These are phyloP conservation scores for Castanea mollissima DNA, from an alignment of 306 rosid species.

Conservation along the genomic window DNA sequence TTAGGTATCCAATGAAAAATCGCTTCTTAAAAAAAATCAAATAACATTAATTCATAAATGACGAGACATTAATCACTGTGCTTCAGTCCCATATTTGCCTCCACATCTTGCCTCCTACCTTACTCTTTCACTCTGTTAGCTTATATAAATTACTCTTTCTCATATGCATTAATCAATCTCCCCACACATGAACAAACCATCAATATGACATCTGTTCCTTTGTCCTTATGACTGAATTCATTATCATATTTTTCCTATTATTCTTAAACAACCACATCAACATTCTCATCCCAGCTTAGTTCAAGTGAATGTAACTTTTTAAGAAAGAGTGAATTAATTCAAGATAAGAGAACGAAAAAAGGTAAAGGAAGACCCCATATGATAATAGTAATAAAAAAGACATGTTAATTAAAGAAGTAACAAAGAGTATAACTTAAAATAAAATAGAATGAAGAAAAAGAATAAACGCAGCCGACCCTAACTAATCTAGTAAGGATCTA, in stretches of 20 bases:
- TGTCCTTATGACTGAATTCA: neutral
- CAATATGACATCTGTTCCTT: neutral
- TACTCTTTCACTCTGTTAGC: neutral
- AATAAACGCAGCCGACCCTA: too few species aligned
- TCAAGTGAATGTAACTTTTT: neutral
- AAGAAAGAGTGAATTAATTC: neutral
- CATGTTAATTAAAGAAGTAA: too few species aligned
- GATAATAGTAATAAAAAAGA: too few species aligned
- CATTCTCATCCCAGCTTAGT: neutral
- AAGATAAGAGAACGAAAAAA: too few species aligned
- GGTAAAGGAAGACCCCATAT: too few species aligned
- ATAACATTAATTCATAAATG: neutral
- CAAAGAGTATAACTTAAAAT: too few species aligned
- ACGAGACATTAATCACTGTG: neutral
- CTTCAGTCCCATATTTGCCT: neutral
- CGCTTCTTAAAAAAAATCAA: neutral
- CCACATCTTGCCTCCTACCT: neutral
- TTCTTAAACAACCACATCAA: too few species aligned
- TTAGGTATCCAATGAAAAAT: neutral
- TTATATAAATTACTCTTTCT: neutral
- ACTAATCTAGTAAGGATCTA: too few species aligned
- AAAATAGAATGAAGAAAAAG: too few species aligned
- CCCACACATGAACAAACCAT: neutral
- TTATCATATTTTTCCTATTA: neutral
- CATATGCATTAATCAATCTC: neutral